Evolutionary conservation across 2,329 filamentous ascomycete species (phyloP).

Genomic region (Fusarium liriodendri): DNA sequence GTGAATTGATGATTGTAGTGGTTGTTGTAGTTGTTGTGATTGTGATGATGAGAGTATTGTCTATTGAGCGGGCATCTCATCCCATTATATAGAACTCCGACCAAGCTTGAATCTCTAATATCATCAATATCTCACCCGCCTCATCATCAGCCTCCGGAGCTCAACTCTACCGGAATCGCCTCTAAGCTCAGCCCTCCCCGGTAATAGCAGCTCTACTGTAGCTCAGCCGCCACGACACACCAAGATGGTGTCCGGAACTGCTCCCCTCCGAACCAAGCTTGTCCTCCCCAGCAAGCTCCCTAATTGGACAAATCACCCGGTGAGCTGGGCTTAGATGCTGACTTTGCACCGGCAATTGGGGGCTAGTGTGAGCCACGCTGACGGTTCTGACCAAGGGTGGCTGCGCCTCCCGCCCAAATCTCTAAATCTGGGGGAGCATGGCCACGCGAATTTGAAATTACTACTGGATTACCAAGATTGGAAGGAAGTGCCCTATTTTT

Average conservation of each 20-base stretch:
- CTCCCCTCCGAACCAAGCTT: constrained; percentile 6
- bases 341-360: constrained; percentile 7
- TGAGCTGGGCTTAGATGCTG: constrained; percentile 27
- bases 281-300: too few species aligned
- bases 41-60: constrained; percentile 29
- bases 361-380: too few species aligned
- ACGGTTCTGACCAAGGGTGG: constrained; percentile 1
- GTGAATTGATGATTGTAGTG: background rate
- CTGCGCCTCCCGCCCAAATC: constrained; percentile 19
- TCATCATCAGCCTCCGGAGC: background rate
- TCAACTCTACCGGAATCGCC: background rate
- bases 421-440: background rate
- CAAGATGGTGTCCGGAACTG: constrained; percentile 11
- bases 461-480: constrained; percentile 6
- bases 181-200: constrained; percentile 11
- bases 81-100: constrained; percentile 36
- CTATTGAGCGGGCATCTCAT: constrained; percentile 11
- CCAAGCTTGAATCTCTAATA: background rate
- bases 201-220: constrained; percentile 28
- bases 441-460: constrained; percentile 1
- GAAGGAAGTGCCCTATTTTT: constrained; percentile 5
- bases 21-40: constrained; percentile 16
- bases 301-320: constrained; percentile 1
- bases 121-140: background rate
- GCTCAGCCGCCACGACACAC: constrained; percentile 18